A percentile compares a stretch with the other conserved stretches of the same genome.
phyloP scores from a whole-genome alignment of 805 yeast genomes.

The Candida namnaoensis region DNA sequence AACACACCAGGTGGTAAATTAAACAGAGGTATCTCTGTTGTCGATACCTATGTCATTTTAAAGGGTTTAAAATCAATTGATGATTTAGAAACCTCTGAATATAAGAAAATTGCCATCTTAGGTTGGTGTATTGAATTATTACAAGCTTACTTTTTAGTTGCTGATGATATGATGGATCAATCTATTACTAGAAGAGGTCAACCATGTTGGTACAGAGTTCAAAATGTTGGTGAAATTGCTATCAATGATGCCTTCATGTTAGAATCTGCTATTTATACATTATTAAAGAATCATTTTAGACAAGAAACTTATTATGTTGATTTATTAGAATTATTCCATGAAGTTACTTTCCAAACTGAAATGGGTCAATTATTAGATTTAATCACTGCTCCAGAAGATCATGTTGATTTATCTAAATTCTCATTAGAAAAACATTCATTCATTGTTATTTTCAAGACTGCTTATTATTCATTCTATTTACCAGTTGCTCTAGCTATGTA shows the following conservation, averaged over 20 bases:
- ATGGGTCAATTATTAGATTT: constrained; percentile 93
- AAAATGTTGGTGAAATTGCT: constrained; percentile 84
- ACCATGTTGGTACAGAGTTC: constrained; percentile 90
- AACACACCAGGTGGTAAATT: constrained; percentile 96
- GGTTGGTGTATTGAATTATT: constrained; percentile 95
- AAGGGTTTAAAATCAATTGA: constrained; percentile 48
- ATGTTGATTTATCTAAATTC: constrained; percentile 81
- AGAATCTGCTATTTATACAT: constrained; percentile 86
- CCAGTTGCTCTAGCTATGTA: constrained; percentile 97
- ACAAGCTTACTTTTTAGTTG: constrained; percentile 94
- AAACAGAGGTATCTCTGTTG: constrained; percentile 92
- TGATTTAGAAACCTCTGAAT: constrained; percentile 62
- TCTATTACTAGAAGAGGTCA: constrained; percentile 97
- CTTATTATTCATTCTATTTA: constrained; percentile 92
- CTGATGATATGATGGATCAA: constrained; percentile 98
- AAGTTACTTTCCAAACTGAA: constrained; percentile 95
- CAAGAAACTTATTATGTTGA: constrained; percentile 79
- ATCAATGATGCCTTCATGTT: constrained; percentile 96
- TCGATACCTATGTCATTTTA: constrained; percentile 82
- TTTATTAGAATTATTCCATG: constrained; percentile 89
- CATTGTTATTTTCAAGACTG: constrained; percentile 94
- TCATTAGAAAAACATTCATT: constrained; percentile 86
- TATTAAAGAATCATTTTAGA: constrained; percentile 85
- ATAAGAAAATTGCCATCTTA: constrained; percentile 74
- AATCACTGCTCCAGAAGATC: constrained; percentile 95